Percentiles rank a stretch among this genome's conserved stretches.
Evolutionary conservation across 768 basidiomycete genomes (phyloP).

Genomic region (Pilatotrama ljubarskyi): DNA sequence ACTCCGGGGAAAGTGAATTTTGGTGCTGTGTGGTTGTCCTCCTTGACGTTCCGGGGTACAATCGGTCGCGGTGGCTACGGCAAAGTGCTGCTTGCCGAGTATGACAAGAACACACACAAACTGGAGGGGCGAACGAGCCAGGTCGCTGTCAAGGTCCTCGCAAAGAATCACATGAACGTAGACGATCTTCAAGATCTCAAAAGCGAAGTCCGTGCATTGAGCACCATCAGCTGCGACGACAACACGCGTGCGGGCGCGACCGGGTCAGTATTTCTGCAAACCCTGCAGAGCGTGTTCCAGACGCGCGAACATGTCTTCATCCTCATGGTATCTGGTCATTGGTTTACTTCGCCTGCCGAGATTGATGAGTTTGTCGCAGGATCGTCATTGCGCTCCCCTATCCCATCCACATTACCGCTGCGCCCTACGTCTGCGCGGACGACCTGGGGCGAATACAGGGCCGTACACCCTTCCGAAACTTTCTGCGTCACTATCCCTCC

Average conservation of each 20-base stretch:
- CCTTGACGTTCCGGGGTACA: slow-evolving; percentile 10
- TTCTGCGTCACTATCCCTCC: slow-evolving; percentile 6
- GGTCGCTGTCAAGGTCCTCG: slow-evolving; percentile 18
- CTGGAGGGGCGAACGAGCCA: too few species aligned
- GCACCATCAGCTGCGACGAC: neutral
- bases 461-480: neutral
- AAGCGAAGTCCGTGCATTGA: slow-evolving; percentile 7
- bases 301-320: slow-evolving; percentile 15
- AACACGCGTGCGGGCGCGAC: neutral
- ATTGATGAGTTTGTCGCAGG: neutral
- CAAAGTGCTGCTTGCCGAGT: slow-evolving; percentile 19
- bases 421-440: slow-evolving; percentile 4
- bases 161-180: slow-evolving; percentile 5
- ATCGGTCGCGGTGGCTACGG: slow-evolving; percentile 20
- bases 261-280: slow-evolving; percentile 7
- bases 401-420: slow-evolving; percentile 8
- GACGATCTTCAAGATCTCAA: slow-evolving; percentile 16
- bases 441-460: neutral
- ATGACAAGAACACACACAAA: neutral
- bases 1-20: neutral
- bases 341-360: neutral
- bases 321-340: neutral
- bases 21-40: neutral
- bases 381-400: slow-evolving; percentile 9
- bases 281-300: slow-evolving; percentile 5